A percentile compares a stretch with the other conserved stretches of the same genome.
These are phyloP conservation scores for Tylopilus felleus DNA, from an alignment of 768 basidiomycete species.

Conservation along the genomic window DNA sequence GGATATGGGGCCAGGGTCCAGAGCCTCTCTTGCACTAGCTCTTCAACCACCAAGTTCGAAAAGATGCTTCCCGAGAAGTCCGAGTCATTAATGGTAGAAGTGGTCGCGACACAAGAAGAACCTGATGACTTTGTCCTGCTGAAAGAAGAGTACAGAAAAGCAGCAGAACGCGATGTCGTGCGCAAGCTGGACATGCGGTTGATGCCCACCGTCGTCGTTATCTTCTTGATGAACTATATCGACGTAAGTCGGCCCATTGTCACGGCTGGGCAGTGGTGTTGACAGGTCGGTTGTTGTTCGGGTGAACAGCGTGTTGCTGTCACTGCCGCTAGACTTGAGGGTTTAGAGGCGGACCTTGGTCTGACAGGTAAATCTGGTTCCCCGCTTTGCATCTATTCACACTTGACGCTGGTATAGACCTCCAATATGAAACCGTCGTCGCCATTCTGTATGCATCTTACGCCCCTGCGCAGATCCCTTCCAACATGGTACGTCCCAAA, in stretches of 20 bases:
- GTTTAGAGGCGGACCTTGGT: conserved; percentile 38
- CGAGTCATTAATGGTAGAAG: not conserved
- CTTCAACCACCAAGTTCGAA: too few relatives aligned
- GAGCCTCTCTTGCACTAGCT: too few relatives aligned
- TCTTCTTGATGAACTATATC: conserved; percentile 28
- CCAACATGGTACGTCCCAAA: conserved; percentile 45
- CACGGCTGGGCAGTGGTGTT: not conserved
- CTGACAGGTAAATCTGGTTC: conserved; percentile 25
- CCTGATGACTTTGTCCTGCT: conserved; percentile 12
- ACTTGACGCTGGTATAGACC: conserved; percentile 30
- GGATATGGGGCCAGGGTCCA: too few relatives aligned
- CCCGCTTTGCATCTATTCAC: not conserved
- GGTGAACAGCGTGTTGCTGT: conserved; percentile 34
- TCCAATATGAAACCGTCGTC: conserved; percentile 51
- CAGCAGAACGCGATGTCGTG: conserved; percentile 24
- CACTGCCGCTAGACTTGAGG: conserved; percentile 38
- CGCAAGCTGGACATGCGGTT: conserved; percentile 29
- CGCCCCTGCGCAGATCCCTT: conserved; percentile 34
- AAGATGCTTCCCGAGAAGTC: too few relatives aligned
- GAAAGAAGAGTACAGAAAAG: conserved; percentile 8
- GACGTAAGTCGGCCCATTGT: conserved; percentile 11
- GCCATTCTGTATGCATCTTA: conserved; percentile 58
- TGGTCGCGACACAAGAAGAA: not conserved
- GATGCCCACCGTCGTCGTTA: conserved; percentile 26
- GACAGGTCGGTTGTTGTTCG: not conserved